Base-by-base conservation (phyloP, 2,329 filamentous ascomycete species). In the Onygena corvina region DNA sequence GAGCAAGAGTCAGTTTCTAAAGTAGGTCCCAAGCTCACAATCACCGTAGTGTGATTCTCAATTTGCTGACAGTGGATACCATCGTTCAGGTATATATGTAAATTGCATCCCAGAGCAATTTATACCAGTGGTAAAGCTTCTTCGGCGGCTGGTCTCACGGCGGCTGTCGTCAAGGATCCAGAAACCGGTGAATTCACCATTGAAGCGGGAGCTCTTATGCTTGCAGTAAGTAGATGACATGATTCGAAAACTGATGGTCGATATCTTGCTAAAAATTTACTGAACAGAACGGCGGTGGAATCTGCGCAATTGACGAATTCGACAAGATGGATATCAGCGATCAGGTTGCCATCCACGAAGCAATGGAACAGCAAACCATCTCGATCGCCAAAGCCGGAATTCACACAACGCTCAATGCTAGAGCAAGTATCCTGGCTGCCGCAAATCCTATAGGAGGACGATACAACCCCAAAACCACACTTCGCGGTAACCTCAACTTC, bases 321-420 rank as follows among this genome's bases (percentile, higher is more conserved):
- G 92, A 98, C 78, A 98, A 98, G 73, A 98, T 98, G 92, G 92
- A 98, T 61, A 85, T 98, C 54, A 81, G 73, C 47, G 92, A 98
- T 65, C 92, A 98, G 70, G 92, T 98, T 49, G 92, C 92, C 56
- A 98, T 98, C 61, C 92, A 98, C 76, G 92, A 98, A 79, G 92
- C 92, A 52, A 98, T 98, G 92, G 92, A 98, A 77, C 92, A 98
- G 72, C 92, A 98, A 69, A 98, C 92, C 3, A 98, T 98, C 57
- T 95, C 88, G 6, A 98, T 98, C 60, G 90, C 92, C 52, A 98
- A 98, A 70, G 92, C 92, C 3, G 92, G 92, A 60, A 98, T 98
- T 52, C 92, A 98, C 65, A 93, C 92, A 3, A 98, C 92, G 0
- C 77, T 98, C 40, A 98, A 98, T 62, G 92, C 92, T 2, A 81